Percentiles rank a stretch among this genome's conserved stretches.
These are phyloP conservation scores for Agrocybe pediades DNA, from an alignment of 768 basidiomycete genomes.

Conservation along the genomic window DNA sequence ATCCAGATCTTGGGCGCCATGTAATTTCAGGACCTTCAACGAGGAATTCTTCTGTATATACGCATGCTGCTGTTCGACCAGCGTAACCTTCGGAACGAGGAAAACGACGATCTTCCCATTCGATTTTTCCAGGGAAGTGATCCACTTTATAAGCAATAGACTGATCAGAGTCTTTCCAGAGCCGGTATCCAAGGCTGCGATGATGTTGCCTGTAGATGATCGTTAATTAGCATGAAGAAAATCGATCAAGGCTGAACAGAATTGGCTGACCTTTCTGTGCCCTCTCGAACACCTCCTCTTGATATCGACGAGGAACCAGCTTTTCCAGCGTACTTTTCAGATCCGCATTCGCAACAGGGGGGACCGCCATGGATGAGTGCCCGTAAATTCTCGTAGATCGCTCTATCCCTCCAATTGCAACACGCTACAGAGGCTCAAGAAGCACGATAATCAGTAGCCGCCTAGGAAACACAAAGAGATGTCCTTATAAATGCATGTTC, in stretches of 20 bases:
- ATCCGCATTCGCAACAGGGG: not conserved
- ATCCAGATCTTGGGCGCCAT: constrained; percentile 73
- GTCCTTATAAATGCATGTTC: not conserved
- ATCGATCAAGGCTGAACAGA: not conserved
- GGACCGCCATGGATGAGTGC: not conserved
- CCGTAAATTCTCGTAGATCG: no score
- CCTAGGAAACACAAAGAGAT: not conserved
- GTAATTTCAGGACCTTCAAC: constrained; percentile 66
- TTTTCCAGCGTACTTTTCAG: not conserved
- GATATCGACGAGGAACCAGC: constrained; percentile 52
- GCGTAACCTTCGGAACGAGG: constrained; percentile 81
- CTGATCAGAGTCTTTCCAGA: constrained; percentile 81
- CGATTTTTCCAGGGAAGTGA: constrained; percentile 50
- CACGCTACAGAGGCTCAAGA: no score
- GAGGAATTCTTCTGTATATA: constrained; percentile 68
- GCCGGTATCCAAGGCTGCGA: constrained; percentile 77
- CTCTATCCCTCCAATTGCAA: no score
- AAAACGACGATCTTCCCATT: constrained; percentile 70
- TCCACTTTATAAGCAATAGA: constrained; percentile 77
- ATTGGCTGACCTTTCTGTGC: constrained; percentile 53
- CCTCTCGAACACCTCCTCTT: constrained; percentile 69
- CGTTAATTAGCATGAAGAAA: not conserved
- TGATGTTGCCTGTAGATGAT: constrained; percentile 55
- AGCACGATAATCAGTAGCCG: no score
- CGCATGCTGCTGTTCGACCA: constrained; percentile 81